Base-by-base conservation (phyloP, 768 basidiomycete species). In the Hericium erinaceus region DNA sequence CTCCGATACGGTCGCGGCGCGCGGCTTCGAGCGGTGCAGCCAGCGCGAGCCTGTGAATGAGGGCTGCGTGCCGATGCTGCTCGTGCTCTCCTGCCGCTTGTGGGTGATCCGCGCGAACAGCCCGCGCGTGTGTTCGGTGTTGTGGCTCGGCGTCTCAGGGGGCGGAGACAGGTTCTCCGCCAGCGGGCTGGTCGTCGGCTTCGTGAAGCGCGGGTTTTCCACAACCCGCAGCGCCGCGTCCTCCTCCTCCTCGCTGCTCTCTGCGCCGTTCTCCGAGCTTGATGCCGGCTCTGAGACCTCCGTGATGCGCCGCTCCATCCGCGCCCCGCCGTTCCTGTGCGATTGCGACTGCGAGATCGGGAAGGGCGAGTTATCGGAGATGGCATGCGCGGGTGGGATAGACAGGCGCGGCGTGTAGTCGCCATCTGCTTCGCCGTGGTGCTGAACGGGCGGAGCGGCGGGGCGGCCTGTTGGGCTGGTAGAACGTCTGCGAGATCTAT, bases 351-450 rank as follows among this genome's bases (percentile, higher is more conserved):
- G 33, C 13, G 64, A 61, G 0, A 63, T 74, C 15, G 64, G 61
- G 0, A 63, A 74, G 64, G 72, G 65, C 8, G 65, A 67, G 41
- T 67, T 60, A 13, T 77, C 76, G 8, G 70, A 66, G 52, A 80
- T 77, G 37, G 79, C 70, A 58, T 84, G 83, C 3, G 82, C 77
- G 0, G 82, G 78, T 0, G 80, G 82, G 57, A 84, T 69, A 18
- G 65, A 48, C 56, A 75, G 61, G 64, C 64, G 49, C 70, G 64
- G 11, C 62, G 55, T 26, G 59, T 54, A 33, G 58, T 37, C 22
- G 48, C 37, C 12, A 22, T 20, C 48, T 52, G 60, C 44, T 64
- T 59, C 16, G 55, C 50, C 20, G 63, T 52, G 6, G 49, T 54
- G 44, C 58, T 55, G 57, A 59, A 55, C 18, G 61, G 54, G 57